Percentiles rank a stretch among this genome's conserved stretches.
phyloP scores from a whole-genome alignment of 2,329 filamentous ascomycete genomes.

The Fusarium sp. region DNA sequence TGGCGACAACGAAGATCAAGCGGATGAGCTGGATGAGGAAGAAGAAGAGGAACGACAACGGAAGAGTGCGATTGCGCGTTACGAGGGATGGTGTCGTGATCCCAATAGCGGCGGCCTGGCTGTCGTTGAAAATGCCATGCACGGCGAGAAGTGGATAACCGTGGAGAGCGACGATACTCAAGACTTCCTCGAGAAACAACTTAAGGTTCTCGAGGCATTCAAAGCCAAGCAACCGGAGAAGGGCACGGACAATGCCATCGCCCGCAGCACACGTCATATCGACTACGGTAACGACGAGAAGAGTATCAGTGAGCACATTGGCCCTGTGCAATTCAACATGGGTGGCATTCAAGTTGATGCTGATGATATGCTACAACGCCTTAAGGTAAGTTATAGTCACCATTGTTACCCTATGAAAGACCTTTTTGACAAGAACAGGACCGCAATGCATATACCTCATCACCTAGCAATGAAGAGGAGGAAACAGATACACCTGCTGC shows the following conservation, averaged over 20 bases:
- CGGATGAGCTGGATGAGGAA: constrained; percentile 42
- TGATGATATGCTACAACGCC: constrained; percentile 88
- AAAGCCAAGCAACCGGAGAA: constrained; percentile 68
- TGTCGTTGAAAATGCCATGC: constrained; percentile 57
- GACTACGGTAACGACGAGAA: constrained; percentile 59
- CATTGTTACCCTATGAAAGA: not conserved
- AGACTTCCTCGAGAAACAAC: constrained; percentile 79
- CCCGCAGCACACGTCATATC: constrained; percentile 43
- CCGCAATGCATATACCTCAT: constrained; percentile 66
- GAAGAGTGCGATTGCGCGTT: constrained; percentile 77
- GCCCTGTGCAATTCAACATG: constrained; percentile 97
- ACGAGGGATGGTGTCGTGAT: constrained; percentile 84
- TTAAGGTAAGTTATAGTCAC: constrained; percentile 73
- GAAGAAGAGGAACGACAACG: constrained; percentile 41
- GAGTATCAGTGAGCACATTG: constrained; percentile 82
- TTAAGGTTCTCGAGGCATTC: constrained; percentile 77
- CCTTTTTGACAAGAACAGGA: constrained; percentile 59
- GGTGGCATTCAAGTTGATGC: constrained; percentile 96
- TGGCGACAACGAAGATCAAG: constrained; percentile 44
- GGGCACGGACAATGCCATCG: constrained; percentile 45
- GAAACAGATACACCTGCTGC: constrained; percentile 55
- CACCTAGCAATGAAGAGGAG: constrained; percentile 59
- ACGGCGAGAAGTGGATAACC: constrained; percentile 52
- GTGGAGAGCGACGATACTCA: constrained; percentile 74
- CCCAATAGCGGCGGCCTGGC: constrained; percentile 72